These are phyloP conservation scores for Pistacia atlantica DNA, from an alignment of 345 rosid genomes.

Conservation along the genomic window DNA sequence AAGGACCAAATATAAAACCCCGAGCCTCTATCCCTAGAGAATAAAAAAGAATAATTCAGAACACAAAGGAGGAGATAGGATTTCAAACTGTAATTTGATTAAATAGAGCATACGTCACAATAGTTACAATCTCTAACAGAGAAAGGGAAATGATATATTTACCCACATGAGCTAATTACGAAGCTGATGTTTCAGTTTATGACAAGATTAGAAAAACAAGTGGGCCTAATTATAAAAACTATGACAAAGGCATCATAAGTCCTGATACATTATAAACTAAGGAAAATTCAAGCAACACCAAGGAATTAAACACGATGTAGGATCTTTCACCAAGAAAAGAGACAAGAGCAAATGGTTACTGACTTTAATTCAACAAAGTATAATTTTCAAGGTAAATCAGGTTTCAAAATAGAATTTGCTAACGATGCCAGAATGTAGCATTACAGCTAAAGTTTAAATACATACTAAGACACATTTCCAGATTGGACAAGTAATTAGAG, in stretches of 20 bases:
- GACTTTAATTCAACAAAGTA: background rate
- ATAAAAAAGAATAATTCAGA: background rate
- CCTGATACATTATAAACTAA: constrained; percentile 2
- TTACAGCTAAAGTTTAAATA: background rate
- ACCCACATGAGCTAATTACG: background rate
- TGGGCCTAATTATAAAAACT: background rate
- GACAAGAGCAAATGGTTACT: background rate
- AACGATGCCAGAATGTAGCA: background rate
- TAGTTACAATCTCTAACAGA: background rate
- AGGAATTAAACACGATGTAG: background rate
- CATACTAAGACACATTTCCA: background rate
- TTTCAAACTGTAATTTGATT: background rate
- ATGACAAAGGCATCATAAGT: background rate
- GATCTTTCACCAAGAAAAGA: background rate
- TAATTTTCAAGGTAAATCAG: background rate
- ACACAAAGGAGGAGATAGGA: background rate
- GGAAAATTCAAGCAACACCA: constrained; percentile 1
- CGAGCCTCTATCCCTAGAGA: constrained; percentile 92
- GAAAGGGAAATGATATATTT: background rate
- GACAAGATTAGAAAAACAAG: background rate
- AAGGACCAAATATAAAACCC: constrained; percentile 93
- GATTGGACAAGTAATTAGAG: background rate
- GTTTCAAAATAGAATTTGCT: background rate
- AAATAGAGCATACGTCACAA: background rate
- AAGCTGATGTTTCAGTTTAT: background rate